Base-by-base conservation (phyloP, 495 filamentous ascomycete species). In the Penicillium silybi region DNA sequence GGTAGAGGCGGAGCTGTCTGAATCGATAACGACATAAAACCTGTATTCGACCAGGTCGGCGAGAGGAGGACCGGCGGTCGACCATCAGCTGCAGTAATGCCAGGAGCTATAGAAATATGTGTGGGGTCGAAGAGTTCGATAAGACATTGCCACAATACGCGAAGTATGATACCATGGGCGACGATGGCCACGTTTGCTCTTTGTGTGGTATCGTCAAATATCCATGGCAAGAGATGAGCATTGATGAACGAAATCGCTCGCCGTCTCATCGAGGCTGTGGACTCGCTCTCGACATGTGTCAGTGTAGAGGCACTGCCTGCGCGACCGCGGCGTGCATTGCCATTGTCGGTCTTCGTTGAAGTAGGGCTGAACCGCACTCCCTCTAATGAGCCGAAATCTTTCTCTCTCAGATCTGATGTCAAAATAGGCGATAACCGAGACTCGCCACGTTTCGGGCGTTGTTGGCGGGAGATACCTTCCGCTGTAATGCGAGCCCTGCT, bases 131-230 rank as follows among this genome's bases (percentile, higher is more conserved):
- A 79, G 23, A 73, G 72, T 4, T 65, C 65, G 17, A 89, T 60
- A 34, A 95, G 67, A 26, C 77, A 74, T 46, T 74, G 74, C 79
- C 89, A 84, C 0, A 95, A 63, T 18, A 81, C 70, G 18, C 78
- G 80, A 1, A 95, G 79, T 19, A 95, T 83, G 25, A 92, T 82
- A 35, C 90, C 90, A 63, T 96, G 90, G 11, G 89, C 83, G 15
- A 92, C 87, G 20, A 92, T 69, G 18, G 81, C 85, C 10, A 92
- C 65, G 1, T 71, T 61, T n/a, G 63, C 22, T 6, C 59, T 52
- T 4, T 46, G 45, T 10, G 54, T 49, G 18, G 61, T 29, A 0
- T 65, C 54, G 10, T 63, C 58, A 18, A 73, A 61, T 11, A 90
- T 32, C 18, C 86, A 48, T 18, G 85, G 85, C 4, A 77, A 53